These are phyloP conservation scores for Podaxis carcinomalis DNA, from an alignment of 768 basidiomycete species.

Conservation along the genomic window DNA sequence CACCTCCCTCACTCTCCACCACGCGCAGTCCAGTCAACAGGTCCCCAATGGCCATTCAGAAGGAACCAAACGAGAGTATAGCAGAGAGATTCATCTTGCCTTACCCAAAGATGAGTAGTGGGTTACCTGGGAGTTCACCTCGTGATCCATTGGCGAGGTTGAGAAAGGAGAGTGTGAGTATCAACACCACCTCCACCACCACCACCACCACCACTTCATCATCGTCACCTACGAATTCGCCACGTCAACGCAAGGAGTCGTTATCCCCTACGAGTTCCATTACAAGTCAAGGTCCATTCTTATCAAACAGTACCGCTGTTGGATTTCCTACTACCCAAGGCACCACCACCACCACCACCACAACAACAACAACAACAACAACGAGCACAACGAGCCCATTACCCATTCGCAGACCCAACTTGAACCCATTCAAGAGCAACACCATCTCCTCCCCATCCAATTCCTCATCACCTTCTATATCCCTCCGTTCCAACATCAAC, in stretches of 20 bases:
- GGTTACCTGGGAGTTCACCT: slow-evolving; percentile 15
- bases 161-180: slow-evolving; percentile 2
- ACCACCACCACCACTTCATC: too few relatives aligned
- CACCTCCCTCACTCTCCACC: slow-evolving; percentile 17
- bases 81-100: slow-evolving; percentile 36
- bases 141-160: slow-evolving; percentile 11
- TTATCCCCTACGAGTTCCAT: slow-evolving; percentile 26
- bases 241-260: slow-evolving; percentile 49
- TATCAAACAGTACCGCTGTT: background rate
- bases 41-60: slow-evolving; percentile 6
- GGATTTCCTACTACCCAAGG: slow-evolving; percentile 2
- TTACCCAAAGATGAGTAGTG: slow-evolving; percentile 26
- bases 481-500: slow-evolving; percentile 21
- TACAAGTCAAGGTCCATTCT: slow-evolving; percentile 7
- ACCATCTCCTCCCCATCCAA: slow-evolving; percentile 28
- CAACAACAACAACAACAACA: too few relatives aligned
- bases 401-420: slow-evolving; percentile 27
- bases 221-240: slow-evolving; percentile 15
- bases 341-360: too few relatives aligned
- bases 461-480: slow-evolving; percentile 31
- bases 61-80: slow-evolving; percentile 18
- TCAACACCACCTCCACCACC: slow-evolving; percentile 10
- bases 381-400: slow-evolving; percentile 26
- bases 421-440: slow-evolving; percentile 37
- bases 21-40: slow-evolving; percentile 18